Conservation (phyloP, 768 basidiomycete species). For the Tremella fuciformis region DNA sequence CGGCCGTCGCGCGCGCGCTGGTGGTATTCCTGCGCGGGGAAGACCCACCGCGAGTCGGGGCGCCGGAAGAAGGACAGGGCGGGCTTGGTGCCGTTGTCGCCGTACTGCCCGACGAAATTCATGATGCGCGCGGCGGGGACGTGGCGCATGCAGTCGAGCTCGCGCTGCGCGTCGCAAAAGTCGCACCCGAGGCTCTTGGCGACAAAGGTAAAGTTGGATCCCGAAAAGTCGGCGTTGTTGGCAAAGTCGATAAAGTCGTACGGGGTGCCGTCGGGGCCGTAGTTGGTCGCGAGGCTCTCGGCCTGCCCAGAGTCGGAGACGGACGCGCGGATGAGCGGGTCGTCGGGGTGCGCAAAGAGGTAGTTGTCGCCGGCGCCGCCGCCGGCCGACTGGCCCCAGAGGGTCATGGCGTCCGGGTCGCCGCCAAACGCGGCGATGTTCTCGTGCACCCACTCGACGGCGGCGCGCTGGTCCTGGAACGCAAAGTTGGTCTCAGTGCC, state of each 20-base stretch:
- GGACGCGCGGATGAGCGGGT: background rate
- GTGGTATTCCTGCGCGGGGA: background rate
- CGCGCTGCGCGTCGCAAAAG: background rate
- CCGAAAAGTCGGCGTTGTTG: background rate
- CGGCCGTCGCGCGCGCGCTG: background rate
- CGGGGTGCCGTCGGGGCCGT: background rate
- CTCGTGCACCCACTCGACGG: slow-evolving; percentile 57
- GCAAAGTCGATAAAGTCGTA: slow-evolving; percentile 3
- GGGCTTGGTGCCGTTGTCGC: background rate
- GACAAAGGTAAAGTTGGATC: background rate
- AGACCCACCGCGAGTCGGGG: background rate
- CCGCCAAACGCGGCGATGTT: slow-evolving; percentile 62
- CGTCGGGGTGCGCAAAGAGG: background rate
- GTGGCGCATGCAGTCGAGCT: background rate
- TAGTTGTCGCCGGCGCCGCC: background rate
- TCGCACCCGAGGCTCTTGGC: background rate
- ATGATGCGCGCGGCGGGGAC: background rate
- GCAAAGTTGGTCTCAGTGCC: no score
- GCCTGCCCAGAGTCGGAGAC: slow-evolving; percentile 5
- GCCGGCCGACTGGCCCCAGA: slow-evolving; percentile 56
- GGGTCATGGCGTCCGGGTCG: slow-evolving; percentile 58
- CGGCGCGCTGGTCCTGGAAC: background rate
- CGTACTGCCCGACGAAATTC: background rate
- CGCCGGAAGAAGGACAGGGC: background rate
- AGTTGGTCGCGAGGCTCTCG: no score